Conservation (phyloP, 106 monocot genomes). For the Posidonia australis region DNA sequence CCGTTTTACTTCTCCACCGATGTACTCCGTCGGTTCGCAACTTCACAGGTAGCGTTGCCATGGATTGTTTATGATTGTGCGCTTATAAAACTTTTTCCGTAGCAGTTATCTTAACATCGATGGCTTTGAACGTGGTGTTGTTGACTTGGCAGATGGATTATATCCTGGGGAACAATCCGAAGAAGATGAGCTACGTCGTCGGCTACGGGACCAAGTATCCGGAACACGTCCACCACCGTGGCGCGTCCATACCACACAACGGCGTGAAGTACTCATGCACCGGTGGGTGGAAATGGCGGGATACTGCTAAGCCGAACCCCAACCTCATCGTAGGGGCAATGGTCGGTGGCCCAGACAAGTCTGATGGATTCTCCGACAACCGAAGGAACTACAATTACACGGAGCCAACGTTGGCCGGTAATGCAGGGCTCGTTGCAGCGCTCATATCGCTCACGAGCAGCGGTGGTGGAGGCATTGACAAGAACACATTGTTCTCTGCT, state of each 20-base stretch:
- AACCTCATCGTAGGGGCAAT: conserved; percentile 44
- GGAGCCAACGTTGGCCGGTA: conserved; percentile 42
- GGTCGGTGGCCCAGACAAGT: conserved; percentile 37
- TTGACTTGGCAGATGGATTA: conserved; percentile 13
- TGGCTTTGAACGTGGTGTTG: neutral
- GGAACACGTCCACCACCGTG: conserved; percentile 44
- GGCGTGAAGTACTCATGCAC: conserved; percentile 27
- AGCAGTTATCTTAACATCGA: neutral
- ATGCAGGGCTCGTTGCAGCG: conserved; percentile 50
- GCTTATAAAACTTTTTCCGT: too few relatives aligned
- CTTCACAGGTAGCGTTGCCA: conserved; percentile 81
- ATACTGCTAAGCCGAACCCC: conserved; percentile 25
- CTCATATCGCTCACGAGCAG: conserved; percentile 29
- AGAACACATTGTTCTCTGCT: conserved; percentile 42
- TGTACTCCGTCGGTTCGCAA: conserved; percentile 50
- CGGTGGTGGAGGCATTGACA: conserved; percentile 24
- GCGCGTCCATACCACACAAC: conserved; percentile 42
- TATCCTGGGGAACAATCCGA: conserved; percentile 35
- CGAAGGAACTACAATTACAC: conserved; percentile 32
- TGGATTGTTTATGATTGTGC: too few relatives aligned
- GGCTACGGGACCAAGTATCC: conserved; percentile 37
- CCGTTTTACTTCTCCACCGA: conserved; percentile 35
- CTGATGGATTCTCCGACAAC: conserved; percentile 33
- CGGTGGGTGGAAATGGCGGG: conserved; percentile 38
- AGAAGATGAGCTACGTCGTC: conserved; percentile 52